Evolutionary conservation across 2,329 filamentous ascomycete species (phyloP).

Genomic region (Pyrenophora teres): DNA sequence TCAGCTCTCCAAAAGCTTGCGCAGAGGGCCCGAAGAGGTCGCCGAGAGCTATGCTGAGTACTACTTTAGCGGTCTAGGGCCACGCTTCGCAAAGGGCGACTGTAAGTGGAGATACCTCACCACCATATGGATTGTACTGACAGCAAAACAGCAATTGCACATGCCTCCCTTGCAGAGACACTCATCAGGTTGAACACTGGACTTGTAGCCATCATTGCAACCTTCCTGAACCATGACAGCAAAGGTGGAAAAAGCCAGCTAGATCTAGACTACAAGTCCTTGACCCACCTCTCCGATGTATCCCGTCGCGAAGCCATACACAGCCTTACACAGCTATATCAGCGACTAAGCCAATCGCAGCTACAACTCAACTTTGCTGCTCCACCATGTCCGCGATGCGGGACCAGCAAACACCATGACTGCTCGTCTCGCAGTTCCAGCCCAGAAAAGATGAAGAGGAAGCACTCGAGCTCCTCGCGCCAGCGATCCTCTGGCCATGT

Average conservation of each 20-base stretch:
- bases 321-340: constrained; percentile 49
- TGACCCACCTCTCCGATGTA: constrained; percentile 53
- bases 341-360: constrained; percentile 46
- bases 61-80: constrained; percentile 42
- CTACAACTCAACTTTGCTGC: constrained; percentile 34
- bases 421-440: constrained; percentile 24
- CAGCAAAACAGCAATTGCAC: constrained; percentile 47
- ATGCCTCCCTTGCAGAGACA: constrained; percentile 53
- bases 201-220: constrained; percentile 53
- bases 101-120: constrained; percentile 37
- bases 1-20: constrained; percentile 48
- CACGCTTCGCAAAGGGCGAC: constrained; percentile 52
- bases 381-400: constrained; percentile 29
- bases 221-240: constrained; percentile 48
- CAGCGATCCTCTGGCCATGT: constrained; percentile 32
- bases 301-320: constrained; percentile 53
- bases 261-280: constrained; percentile 50
- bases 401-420: constrained; percentile 30
- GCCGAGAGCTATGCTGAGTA: constrained; percentile 49
- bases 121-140: constrained; percentile 1
- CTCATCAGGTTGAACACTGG: constrained; percentile 54
- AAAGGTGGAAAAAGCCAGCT: constrained; percentile 37
- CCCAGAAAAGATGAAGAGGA: constrained; percentile 33
- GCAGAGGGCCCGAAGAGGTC: constrained; percentile 50
- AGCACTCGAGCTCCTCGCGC: constrained; percentile 21